phyloP scores from a whole-genome alignment of 2,329 filamentous ascomycete species.

The Ophiocordyceps polyrhachis-furcata region DNA sequence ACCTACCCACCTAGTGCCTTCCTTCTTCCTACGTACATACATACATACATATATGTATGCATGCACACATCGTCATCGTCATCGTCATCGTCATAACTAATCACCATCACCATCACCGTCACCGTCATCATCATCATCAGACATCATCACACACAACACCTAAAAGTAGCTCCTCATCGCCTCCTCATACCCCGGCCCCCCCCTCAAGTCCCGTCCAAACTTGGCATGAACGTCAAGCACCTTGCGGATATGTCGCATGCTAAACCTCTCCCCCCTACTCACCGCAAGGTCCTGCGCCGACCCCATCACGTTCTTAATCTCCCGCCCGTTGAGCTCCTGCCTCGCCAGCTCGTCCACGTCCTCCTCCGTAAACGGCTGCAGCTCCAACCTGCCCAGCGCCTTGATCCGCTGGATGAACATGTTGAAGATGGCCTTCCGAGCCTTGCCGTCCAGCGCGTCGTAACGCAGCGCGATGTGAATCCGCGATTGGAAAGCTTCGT shows the following conservation, averaged over 20 bases:
- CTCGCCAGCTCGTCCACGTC: constrained; percentile 50
- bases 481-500: constrained; percentile 75
- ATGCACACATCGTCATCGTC: not conserved
- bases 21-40: no score
- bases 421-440: constrained; percentile 64
- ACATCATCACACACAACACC: no score
- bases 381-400: constrained; percentile 40
- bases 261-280: constrained; percentile 50
- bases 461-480: constrained; percentile 78
- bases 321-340: constrained; percentile 40
- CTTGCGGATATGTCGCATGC: constrained; percentile 62
- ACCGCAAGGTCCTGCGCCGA: constrained; percentile 70
- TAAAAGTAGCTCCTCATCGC: constrained; percentile 66
- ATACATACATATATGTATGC: not conserved
- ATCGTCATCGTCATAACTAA: not conserved
- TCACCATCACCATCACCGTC: not conserved
- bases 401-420: constrained; percentile 63
- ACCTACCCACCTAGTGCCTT: no score
- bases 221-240: constrained; percentile 71
- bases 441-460: constrained; percentile 51
- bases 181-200: constrained; percentile 61
- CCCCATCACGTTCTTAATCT: constrained; percentile 80
- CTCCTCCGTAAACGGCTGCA: constrained; percentile 42
- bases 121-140: not conserved
- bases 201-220: constrained; percentile 70